These are phyloP conservation scores for Didymella segeticola DNA, from an alignment of 2,329 filamentous ascomycete species.

Conservation along the genomic window DNA sequence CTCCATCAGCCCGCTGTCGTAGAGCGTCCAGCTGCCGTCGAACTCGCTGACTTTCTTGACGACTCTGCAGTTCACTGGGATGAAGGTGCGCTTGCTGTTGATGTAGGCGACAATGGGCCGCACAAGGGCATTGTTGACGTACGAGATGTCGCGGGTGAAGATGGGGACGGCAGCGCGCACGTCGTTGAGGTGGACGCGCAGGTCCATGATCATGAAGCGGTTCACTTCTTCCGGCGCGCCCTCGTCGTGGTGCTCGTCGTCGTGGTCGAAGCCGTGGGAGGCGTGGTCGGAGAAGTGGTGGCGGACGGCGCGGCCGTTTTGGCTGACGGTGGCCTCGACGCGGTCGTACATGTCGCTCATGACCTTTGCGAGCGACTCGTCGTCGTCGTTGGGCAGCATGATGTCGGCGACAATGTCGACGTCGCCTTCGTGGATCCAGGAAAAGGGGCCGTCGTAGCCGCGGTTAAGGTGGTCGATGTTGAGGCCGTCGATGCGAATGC, in stretches of 20 bases:
- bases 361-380: constrained; percentile 89
- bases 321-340: constrained; percentile 88
- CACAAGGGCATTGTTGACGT: constrained; percentile 94
- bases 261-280: constrained; percentile 37
- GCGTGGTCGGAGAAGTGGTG: constrained; percentile 47
- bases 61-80: constrained; percentile 91
- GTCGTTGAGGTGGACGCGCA: constrained; percentile 94
- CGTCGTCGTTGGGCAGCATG: constrained; percentile 87
- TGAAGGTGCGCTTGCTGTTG: constrained; percentile 92
- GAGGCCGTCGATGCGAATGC: constrained; percentile 88
- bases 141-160: constrained; percentile 89
- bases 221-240: constrained; percentile 61
- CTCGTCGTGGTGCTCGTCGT: constrained; percentile 22
- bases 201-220: constrained; percentile 88
- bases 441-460: constrained; percentile 90
- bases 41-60: constrained; percentile 91
- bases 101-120: constrained; percentile 98
- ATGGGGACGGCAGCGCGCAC: constrained; percentile 91
- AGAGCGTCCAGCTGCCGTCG: constrained; percentile 93
- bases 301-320: constrained; percentile 66
- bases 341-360: constrained; percentile 98
- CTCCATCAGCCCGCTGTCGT: constrained; percentile 91
- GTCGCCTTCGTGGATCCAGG: constrained; percentile 97
- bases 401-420: constrained; percentile 96
- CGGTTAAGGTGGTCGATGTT: constrained; percentile 96